Conservation (phyloP, 805 yeast species). For the Debaryomyces maramus region DNA sequence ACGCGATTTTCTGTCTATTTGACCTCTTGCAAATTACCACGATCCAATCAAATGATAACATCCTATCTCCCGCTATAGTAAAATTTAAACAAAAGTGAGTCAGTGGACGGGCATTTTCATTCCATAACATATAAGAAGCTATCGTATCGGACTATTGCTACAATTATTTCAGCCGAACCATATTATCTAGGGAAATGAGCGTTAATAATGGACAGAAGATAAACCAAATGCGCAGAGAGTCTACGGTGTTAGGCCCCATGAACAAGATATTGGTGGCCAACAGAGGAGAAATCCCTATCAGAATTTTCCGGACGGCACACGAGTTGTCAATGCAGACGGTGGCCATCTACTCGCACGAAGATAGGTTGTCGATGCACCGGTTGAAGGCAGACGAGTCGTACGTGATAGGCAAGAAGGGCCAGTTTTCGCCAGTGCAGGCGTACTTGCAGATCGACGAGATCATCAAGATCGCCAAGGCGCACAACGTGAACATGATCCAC, state of each 20-base stretch:
- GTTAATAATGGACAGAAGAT: constrained; percentile 22
- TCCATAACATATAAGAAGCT: no score
- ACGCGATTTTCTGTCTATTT: neutral
- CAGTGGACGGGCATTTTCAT: no score
- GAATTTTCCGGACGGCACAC: constrained; percentile 96
- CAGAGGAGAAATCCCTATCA: constrained; percentile 81
- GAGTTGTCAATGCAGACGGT: constrained; percentile 96
- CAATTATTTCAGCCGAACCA: no score
- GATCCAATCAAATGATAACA: neutral
- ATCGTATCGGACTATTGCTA: no score
- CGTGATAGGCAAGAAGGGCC: constrained; percentile 85
- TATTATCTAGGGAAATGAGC: no score
- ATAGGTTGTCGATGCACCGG: constrained; percentile 90
- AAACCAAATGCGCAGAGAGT: constrained; percentile 42
- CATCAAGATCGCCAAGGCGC: constrained; percentile 66
- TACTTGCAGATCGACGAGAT: constrained; percentile 95
- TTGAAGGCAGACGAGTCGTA: constrained; percentile 93
- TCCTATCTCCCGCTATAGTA: neutral
- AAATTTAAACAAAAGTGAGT: neutral
- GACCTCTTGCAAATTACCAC: neutral
- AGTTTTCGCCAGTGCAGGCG: constrained; percentile 93
- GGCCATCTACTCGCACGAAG: constrained; percentile 96
- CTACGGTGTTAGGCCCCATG: constrained; percentile 46
- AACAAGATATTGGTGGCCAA: constrained; percentile 75
- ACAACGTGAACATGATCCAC: constrained; percentile 40